A percentile compares a stretch with the other conserved stretches of the same genome.
phyloP scores from a whole-genome alignment of 179 eudicot genomes.

The Drosera spatulata region DNA sequence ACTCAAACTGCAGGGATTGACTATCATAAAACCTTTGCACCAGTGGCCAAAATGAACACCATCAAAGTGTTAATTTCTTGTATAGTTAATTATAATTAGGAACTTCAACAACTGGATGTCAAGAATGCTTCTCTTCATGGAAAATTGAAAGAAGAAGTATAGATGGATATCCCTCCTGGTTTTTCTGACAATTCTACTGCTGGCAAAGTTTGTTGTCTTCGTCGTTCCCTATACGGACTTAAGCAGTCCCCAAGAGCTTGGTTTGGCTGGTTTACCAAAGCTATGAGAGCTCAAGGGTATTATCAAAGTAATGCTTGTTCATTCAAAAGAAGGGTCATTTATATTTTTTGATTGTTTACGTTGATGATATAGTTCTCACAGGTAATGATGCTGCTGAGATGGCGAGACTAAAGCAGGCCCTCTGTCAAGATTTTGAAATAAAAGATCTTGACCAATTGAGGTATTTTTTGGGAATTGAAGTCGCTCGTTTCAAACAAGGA shows the following conservation, averaged over 20 bases:
- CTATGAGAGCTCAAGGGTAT: not conserved
- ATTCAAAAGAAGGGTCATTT: no score
- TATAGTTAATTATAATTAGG: not conserved
- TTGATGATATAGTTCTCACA: no score
- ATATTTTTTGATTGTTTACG: no score
- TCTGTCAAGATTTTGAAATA: no score
- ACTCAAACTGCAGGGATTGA: slow-evolving; percentile 1
- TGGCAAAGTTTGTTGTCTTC: not conserved
- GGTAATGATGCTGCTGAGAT: no score
- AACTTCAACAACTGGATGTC: not conserved
- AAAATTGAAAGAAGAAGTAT: not conserved
- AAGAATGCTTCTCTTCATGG: not conserved
- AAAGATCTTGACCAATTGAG: not conserved
- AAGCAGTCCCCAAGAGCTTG: not conserved
- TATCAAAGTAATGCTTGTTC: no score
- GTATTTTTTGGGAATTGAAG: not conserved
- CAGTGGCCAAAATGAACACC: not conserved
- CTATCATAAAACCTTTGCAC: not conserved
- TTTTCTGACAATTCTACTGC: no score
- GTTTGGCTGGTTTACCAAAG: not conserved
- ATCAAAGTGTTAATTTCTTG: not conserved
- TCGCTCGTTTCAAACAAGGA: not conserved
- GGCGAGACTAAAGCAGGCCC: no score
- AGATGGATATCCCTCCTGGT: not conserved
- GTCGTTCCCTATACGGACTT: not conserved